phyloP scores from a whole-genome alignment of 2,329 filamentous ascomycete species.

The Camillea tinctor region DNA sequence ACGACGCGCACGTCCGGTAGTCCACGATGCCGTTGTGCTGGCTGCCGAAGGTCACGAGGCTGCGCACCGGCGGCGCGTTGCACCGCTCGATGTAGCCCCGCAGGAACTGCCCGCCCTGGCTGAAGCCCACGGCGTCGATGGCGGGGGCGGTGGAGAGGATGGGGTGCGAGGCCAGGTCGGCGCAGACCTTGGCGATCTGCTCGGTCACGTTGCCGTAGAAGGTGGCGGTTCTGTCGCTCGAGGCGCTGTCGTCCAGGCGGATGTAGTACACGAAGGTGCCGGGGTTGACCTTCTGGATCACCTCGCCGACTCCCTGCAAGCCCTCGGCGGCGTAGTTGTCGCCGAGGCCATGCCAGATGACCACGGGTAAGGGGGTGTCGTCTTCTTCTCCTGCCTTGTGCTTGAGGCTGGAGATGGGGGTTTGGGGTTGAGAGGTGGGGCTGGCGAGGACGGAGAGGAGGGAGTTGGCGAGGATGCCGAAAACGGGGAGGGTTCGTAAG shows the following conservation, averaged over 20 bases:
- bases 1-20: conserved; percentile 70
- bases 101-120: conserved; percentile 95
- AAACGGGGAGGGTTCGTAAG: conserved; percentile 8
- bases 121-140: conserved; percentile 91
- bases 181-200: conserved; percentile 76
- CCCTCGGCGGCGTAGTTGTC: conserved; percentile 77
- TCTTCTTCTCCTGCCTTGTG: conserved; percentile 43
- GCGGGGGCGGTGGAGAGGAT: conserved; percentile 80
- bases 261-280: conserved; percentile 84
- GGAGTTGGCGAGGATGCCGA: conserved; percentile 13
- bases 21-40: conserved; percentile 90
- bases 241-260: conserved; percentile 64
- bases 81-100: conserved; percentile 87
- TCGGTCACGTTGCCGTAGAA: conserved; percentile 88
- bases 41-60: conserved; percentile 82
- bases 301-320: conserved; percentile 65
- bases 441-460: conserved; percentile 18
- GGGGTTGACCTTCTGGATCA: conserved; percentile 72
- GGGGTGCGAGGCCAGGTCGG: conserved; percentile 69
- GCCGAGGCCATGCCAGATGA: conserved; percentile 88
- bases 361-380: conserved; percentile 76
- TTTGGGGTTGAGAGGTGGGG: conserved; percentile 2
- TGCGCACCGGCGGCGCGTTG: conserved; percentile 71
- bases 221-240: conserved; percentile 73
- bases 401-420: conserved; percentile 5